Base-by-base conservation (phyloP, 2,329 filamentous ascomycete species). In the Nothophoma quercina region DNA sequence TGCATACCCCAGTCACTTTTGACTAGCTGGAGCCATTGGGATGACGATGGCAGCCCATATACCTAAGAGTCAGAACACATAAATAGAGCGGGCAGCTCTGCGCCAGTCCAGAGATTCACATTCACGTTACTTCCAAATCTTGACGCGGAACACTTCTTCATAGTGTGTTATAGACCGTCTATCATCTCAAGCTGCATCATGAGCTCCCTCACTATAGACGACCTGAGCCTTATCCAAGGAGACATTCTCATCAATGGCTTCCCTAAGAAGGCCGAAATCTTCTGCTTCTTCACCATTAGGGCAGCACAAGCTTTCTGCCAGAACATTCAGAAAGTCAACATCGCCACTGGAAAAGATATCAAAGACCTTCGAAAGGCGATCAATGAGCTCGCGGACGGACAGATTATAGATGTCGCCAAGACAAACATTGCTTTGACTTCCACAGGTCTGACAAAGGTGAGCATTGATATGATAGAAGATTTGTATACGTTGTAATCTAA, bases 191-290 rank as follows among this genome's bases (percentile, higher is more conserved):
- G 7, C 13, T 7, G 5, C 22, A 41, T 5, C 26, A 52, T 52
- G 50, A 41, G 25, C 18, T 19, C 50, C 12, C 38, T 53, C 26
- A 48, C 19, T 2, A 15, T 53, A 10, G 39, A 43, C 22, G 50
- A 53, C 33, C 50, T 53, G 7, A 35, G 26, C 13, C 18, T 21
- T 7, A 53, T 53, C 7, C 50, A 53, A 18, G 50, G 50, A 34
- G 50, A 53, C 34, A 53, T 53, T 8, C 50, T 53, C 9, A 25
- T 53, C 9, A 53, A 53, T 23, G 50, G 50, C 6, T 53, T 53
- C 12, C 50, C 50, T 4, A 53, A 53, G 33, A 53, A 53, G 33
- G 50, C 50, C 12, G 43, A 53, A n/a, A 42, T 53, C 10, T 53
- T 53, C 28, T 48, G 38, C 18, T 53, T 53, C 22, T 53, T 53